phyloP scores from a whole-genome alignment of 2,329 filamentous ascomycete species.

The Trichoderma oligosporum region DNA sequence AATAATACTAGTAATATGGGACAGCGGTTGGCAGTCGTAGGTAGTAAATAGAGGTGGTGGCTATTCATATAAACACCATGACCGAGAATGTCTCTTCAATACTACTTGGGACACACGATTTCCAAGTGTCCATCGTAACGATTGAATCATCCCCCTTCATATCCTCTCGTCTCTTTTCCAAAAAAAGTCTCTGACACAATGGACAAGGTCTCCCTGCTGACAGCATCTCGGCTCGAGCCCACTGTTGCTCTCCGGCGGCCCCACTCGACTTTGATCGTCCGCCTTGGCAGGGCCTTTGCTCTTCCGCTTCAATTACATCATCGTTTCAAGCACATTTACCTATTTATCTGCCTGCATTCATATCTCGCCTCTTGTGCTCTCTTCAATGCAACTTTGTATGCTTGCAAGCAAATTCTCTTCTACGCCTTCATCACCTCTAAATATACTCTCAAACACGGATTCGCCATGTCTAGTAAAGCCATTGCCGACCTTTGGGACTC shows the following conservation, averaged over 20 bases:
- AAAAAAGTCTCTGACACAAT: conserved; percentile 22
- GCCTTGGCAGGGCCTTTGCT: conserved; percentile 35
- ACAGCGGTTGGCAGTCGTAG: background rate
- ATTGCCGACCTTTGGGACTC: conserved; percentile 38
- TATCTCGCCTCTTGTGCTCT: conserved; percentile 28
- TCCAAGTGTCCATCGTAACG: background rate
- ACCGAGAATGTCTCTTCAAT: background rate
- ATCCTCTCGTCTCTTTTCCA: background rate
- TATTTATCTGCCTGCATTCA: conserved; percentile 27
- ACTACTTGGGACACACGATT: background rate
- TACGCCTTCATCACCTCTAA: conserved; percentile 28
- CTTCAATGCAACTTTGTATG: conserved; percentile 27
- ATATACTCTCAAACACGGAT: conserved; percentile 27
- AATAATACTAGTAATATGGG: background rate
- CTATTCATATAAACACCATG: conserved; percentile 10
- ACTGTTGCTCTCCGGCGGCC: conserved; percentile 28
- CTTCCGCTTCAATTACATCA: conserved; percentile 36
- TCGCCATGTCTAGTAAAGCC: conserved; percentile 29
- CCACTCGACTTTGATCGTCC: conserved; percentile 32
- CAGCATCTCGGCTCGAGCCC: conserved; percentile 37
- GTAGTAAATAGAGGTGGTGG: background rate
- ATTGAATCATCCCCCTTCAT: background rate
- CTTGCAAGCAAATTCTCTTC: conserved; percentile 32
- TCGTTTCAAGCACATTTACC: conserved; percentile 25
- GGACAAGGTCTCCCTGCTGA: conserved; percentile 39